Base-by-base conservation (phyloP, 2,329 filamentous ascomycete genomes). In the Neofusicoccum kwambonambiense region DNA sequence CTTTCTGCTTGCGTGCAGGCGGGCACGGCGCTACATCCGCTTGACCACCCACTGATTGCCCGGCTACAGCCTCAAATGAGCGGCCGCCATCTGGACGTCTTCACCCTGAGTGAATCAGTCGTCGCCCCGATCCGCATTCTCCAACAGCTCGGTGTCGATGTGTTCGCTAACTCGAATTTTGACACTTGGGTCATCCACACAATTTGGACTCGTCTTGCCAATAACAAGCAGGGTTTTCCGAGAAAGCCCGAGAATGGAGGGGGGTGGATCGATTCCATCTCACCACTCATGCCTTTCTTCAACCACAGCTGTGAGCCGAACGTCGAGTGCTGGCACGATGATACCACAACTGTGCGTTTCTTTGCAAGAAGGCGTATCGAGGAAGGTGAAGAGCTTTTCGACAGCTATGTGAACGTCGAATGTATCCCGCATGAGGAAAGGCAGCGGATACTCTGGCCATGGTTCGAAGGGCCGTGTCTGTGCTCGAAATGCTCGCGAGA, bases 231-330 rank as follows among this genome's bases (percentile, higher is more conserved):
- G 3, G 73, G 73, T 0, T 60, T 47, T n/a, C 44, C 56, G 17
- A 47, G 56, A 45, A 70, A 70, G 27, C 65, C 63, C 1, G 69
- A 70, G 1, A 65, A 68, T 4, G 65, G 65, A 13, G 67, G 71
- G 13, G 70, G 69, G n/a, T 71, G 68, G n/a, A 71, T 75, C 17
- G 71, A 73, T 1, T 68, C 67, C 31, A 69, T 76, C 41, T 73
- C 68, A 47, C 70, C 72, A 0, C 62, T 74, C 15, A 68, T 75
- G 61, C 70, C 70, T 17, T 70, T 75, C 67, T 71, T 76, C 47
- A 76, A 76, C 64, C 74, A 76, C 64, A 74, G 72, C 64, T 76
- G 74, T 56, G 68, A 67, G 41, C 73, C 74, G 5, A 76, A 74
- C 64, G 69, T 70, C 19, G 67, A 68, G 58, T 70, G 66, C 37